Conservation (phyloP, 1,139 yeast genomes). For the Sugiyamaella xylanicola region DNA sequence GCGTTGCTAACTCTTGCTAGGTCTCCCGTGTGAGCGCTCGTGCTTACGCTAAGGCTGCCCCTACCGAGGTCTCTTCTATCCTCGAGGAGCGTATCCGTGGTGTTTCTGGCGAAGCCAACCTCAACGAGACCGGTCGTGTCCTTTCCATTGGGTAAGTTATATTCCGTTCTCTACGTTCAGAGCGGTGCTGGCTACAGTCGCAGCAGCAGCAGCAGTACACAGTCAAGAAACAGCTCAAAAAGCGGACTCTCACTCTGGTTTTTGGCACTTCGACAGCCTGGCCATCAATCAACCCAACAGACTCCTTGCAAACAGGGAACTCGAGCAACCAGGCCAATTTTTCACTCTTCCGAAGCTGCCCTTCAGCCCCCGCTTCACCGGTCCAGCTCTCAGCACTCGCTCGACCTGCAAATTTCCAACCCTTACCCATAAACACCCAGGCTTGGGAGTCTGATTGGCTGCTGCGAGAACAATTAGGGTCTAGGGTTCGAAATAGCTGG, state of each 20-base stretch:
- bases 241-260: too few species aligned
- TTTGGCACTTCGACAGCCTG: too few species aligned
- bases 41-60: conserved; percentile 97
- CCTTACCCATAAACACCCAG: background rate
- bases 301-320: too few species aligned
- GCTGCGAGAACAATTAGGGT: background rate
- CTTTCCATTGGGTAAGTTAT: conserved; percentile 86
- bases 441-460: background rate
- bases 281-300: too few species aligned
- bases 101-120: conserved; percentile 95
- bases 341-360: too few species aligned
- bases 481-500: background rate
- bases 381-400: background rate
- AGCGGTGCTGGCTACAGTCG: too few species aligned
- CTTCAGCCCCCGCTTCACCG: background rate
- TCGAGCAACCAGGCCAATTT: background rate
- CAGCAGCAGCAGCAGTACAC: too few species aligned
- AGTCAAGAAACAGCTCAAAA: too few species aligned
- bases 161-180: too few species aligned
- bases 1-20: conserved; percentile 4
- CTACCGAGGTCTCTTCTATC: conserved; percentile 98
- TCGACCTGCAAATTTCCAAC: background rate
- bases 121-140: conserved; percentile 99
- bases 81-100: conserved; percentile 99
- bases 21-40: conserved; percentile 36